Conservation (phyloP, 2,329 filamentous ascomycete genomes). For the Nigrospora sphaerica region DNA sequence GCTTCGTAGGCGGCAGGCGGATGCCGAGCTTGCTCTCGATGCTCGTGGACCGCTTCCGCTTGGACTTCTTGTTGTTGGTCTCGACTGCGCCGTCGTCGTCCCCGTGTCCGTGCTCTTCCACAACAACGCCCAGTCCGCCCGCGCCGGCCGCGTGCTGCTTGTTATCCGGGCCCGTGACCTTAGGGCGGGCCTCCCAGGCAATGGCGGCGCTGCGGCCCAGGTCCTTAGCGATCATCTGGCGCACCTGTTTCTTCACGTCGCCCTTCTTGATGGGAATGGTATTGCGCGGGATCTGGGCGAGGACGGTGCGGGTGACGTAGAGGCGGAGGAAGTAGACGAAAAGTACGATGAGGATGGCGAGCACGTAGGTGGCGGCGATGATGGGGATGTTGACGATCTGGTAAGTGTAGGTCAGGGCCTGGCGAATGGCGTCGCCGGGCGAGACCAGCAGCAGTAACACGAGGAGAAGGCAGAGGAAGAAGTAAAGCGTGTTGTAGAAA, state of each 20-base stretch:
- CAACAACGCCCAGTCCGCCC: slow-evolving; percentile 5
- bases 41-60: slow-evolving; percentile 27
- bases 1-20: slow-evolving; percentile 41
- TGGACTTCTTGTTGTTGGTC: slow-evolving; percentile 10
- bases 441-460: slow-evolving; percentile 70
- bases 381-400: slow-evolving; percentile 79
- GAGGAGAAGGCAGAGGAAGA: slow-evolving; percentile 66
- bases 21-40: slow-evolving; percentile 31
- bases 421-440: slow-evolving; percentile 73
- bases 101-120: not conserved
- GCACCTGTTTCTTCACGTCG: slow-evolving; percentile 69
- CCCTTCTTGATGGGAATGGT: slow-evolving; percentile 83
- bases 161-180: slow-evolving; percentile 36
- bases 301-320: slow-evolving; percentile 74
- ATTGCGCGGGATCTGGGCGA: slow-evolving; percentile 77
- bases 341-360: slow-evolving; percentile 61
- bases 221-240: slow-evolving; percentile 66
- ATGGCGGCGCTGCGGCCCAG: slow-evolving; percentile 73
- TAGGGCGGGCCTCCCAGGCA: slow-evolving; percentile 69
- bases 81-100: not conserved
- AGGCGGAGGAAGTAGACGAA: slow-evolving; percentile 80
- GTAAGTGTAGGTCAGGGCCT: slow-evolving; percentile 53
- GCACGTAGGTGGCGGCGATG: slow-evolving; percentile 66
- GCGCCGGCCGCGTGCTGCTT: slow-evolving; percentile 8
- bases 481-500: slow-evolving; percentile 74